Evolutionary conservation across 352 stramenopile species (phyloP), one percentile per base, ranked within the genome.

Genomic region (Pythium utonaiense): DNA sequence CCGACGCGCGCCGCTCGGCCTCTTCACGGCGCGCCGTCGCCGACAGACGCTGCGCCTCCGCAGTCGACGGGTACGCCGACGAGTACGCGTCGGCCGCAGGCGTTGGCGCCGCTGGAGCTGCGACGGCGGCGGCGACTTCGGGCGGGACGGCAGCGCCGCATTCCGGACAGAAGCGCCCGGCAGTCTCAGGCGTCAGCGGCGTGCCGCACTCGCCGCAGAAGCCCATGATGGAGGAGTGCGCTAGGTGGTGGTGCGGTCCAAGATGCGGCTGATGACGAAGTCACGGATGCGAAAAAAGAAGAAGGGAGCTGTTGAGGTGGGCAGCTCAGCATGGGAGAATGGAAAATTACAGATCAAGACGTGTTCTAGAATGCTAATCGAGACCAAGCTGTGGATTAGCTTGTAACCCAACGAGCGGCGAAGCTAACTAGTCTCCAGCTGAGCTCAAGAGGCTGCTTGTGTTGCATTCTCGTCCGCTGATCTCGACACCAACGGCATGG

Each of bases 131-230:
- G 64, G 62, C 17, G 64, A 68, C 27, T 13, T 45, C 38, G 52
- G 52, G 24, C 33, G 48, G 6, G 63, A 59, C 21, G 51, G 57
- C 17, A 33, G 49, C 25, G 42, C 47, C 27, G 67, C 84, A 94
- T 56, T 92, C 78, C 22, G 84, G 80, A 40, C 84, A 94, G 68
- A 90, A 92, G 60, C 73, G 69, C 5, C 73, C 75, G 22, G 74
- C 75, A 33, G 80, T 69, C 55, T 89, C 79, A 10, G 73, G 69
- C 17, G 78, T 62, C 55, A 89, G 60, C 55, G 78, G 73, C 3
- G 78, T 79, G 66, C 84, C 84, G 64, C 84, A 94, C 64, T 92
- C 82, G 63, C 84, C 84, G 63, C 84, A 94, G 69, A 94, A 94
- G 53, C 78, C 80, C 84, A 94, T 94, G 55, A 16, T 61, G 19